These are phyloP conservation scores for Ambrosia artemisiifolia DNA, from an alignment of 129 eudicot species.

Conservation along the genomic window DNA sequence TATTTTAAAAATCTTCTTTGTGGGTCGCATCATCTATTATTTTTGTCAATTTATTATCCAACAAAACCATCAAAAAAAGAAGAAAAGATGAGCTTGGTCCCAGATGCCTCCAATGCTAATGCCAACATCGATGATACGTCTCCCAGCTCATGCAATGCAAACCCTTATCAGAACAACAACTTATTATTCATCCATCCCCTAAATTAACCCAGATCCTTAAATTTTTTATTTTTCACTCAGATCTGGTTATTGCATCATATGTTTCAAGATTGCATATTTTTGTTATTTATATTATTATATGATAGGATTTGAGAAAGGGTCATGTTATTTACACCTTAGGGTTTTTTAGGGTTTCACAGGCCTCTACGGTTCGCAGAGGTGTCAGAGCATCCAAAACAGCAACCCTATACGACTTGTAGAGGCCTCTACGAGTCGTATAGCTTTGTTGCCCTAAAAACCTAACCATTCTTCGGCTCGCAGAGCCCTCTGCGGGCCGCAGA, in stretches of 20 bases:
- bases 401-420: too few relatives aligned
- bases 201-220: background rate
- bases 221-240: slow-evolving; percentile 22
- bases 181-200: slow-evolving; percentile 5
- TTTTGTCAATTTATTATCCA: slow-evolving; percentile 17
- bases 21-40: slow-evolving; percentile 9
- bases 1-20: slow-evolving; percentile 2
- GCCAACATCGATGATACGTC: slow-evolving; percentile 73
- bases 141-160: slow-evolving; percentile 95
- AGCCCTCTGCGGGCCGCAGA: too few relatives aligned
- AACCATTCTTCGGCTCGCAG: too few relatives aligned
- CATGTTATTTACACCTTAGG: too few relatives aligned
- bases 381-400: too few relatives aligned
- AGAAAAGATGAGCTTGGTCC: slow-evolving; percentile 56
- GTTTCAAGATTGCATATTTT: background rate
- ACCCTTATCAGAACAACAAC: slow-evolving; percentile 87
- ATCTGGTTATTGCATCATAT: slow-evolving; percentile 27
- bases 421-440: too few relatives aligned
- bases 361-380: too few relatives aligned
- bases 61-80: background rate
- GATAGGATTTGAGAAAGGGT: too few relatives aligned
- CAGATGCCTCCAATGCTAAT: slow-evolving; percentile 48
- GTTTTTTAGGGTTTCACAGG: too few relatives aligned
- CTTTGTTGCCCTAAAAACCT: too few relatives aligned
- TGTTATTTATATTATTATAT: too few relatives aligned